Base-by-base conservation (phyloP, 352 stramenopile genomes). In the Globisporangium mamillatum region DNA sequence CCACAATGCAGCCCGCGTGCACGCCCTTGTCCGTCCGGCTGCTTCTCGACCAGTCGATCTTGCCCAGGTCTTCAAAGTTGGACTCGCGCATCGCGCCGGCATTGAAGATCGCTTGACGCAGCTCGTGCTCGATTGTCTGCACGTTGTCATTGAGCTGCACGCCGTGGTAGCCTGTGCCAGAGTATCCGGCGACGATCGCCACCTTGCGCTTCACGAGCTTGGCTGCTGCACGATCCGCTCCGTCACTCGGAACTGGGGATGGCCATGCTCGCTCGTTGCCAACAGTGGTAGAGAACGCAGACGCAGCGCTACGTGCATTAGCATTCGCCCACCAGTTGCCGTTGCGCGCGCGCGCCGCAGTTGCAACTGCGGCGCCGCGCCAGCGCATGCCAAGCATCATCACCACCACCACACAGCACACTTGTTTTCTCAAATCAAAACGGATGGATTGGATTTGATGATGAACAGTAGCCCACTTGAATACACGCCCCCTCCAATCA, bases 11-110 rank as follows among this genome's bases (percentile, higher is more conserved):
- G 27, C 87, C 76, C 5, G 92, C 92, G 67, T 98, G 92, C 48
- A 97, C 92, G 32, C 92, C 91, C 66, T 98, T 98, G 76, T 98
- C 92, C 25, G 92, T 98, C 25, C 92, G 87, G 48, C 86, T 95
- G 78, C 88, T 96, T 29, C 90, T 75, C 14, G 90, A 83, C 91
- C 91, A 97, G 70, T 93, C 89, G 62, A 97, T 95, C 75, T 97
- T 97, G 68, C 67, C 73, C 68, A 96, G 60, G 69, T 97, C 83
- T 52, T 82, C 89, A 48, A 95, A 93, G 70, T 97, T 97, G 50
- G 84, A 95, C 69, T 95, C 87, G 46, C 84, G 84, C 71, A 97
- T 96, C 63, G 86, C 86, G 22, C 91, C 91, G 1, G 78, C 81
- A 16, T 89, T 41, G 34, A 95, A 89, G 32, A 97, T 86, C 29